These are phyloP conservation scores for Alternaria tenuissima DNA, from an alignment of 2,329 filamentous ascomycete species.

Conservation along the genomic window DNA sequence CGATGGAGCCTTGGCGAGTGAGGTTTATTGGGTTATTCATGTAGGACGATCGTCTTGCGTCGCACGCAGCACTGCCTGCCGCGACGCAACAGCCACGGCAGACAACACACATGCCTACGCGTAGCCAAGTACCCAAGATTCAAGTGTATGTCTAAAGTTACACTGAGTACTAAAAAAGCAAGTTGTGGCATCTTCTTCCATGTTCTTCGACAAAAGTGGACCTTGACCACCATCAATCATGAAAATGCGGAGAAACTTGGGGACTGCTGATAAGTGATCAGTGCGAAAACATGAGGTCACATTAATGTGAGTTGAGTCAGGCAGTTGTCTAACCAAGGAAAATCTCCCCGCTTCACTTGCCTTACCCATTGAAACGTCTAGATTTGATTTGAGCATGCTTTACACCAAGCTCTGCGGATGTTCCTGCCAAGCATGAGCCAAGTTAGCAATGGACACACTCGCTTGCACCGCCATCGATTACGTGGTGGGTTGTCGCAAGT, in stretches of 20 bases:
- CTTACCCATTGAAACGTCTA: not conserved
- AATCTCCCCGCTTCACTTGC: not conserved
- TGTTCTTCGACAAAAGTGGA: not conserved
- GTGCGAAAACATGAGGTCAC: not conserved
- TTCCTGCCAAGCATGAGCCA: constrained; percentile 1
- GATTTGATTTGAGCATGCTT: not conserved
- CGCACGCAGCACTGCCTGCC: constrained; percentile 1
- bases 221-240: not conserved
- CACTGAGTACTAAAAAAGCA: not conserved
- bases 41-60: constrained; percentile 2
- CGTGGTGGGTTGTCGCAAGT: constrained; percentile 2
- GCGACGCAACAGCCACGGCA: constrained; percentile 2
- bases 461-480: constrained; percentile 1
- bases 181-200: not conserved
- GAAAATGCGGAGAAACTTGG: not conserved
- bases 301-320: not conserved
- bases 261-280: not conserved
- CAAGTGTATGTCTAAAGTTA: not conserved
- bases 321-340: not conserved
- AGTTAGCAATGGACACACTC: not conserved
- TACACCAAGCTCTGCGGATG: constrained; percentile 5
- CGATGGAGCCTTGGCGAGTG: not conserved
- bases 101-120: constrained; percentile 5
- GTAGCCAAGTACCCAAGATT: constrained; percentile 2
- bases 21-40: not conserved